Base-by-base conservation (phyloP, 768 basidiomycete species). In the Termitomyces heimii region DNA sequence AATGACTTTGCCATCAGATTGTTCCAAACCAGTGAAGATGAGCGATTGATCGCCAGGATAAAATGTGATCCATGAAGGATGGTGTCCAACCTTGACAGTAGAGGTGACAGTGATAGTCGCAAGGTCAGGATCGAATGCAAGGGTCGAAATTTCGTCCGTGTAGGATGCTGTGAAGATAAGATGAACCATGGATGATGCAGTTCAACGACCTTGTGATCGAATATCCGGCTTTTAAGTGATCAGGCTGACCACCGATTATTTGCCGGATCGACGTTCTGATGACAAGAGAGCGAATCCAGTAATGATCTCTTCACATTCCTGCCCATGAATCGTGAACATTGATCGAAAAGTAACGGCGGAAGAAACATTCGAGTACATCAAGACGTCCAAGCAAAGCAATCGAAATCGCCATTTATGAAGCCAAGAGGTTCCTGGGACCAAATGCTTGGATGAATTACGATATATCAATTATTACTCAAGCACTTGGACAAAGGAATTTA, bases 21-120 rank as follows among this genome's bases (percentile, higher is more conserved):
- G 81, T 62, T 92, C 86, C 20, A 92, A 74, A 0, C 79, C 84
- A 12, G 89, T 73, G 63, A 85, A 86, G 32, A 90, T 73, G 28
- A 92, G 63, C 3, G 82, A 79, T 44, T 71, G 74, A 59, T 86
- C 80, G 0, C 66, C 68, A 0, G 85, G 83, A 64, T 87, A 80
- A 7, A 74, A 71, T 12, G 84, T 79, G 59, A 94, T 77, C 92
- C 92, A 94, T 5, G 89, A 90, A 0, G 91, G 88, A 63, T 83
- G 82, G 61, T 77, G 70, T 28, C 88, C 86, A 35, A 84, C 81
- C 9, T 68, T 65, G 51, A 82, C 63, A 16, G 75, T 60, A 4
- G 82, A 78, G 13, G 72, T 63, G 32, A 81, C 66, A 12, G 71
- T 72, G 55, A 92, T 70, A 24, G 75, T 76, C 7, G 72, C 65